Evolutionary conservation across 129 eudicot species (phyloP), one percentile per base, ranked within the genome.

Genomic region (Ambrosia trifida): DNA sequence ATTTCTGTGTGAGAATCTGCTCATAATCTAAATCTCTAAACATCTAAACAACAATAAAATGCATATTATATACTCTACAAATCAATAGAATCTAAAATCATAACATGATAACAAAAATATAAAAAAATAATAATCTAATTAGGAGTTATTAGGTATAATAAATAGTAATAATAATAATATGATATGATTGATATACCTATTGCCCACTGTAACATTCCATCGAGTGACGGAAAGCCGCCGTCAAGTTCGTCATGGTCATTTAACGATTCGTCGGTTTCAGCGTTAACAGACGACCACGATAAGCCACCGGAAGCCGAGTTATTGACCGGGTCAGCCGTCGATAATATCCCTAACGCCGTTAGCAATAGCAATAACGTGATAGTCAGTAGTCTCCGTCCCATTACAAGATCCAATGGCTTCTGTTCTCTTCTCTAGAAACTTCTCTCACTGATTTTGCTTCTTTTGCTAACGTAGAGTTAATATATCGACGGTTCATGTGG

Each of bases 171-270:
- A 24, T 24, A 24, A 24, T 24, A 24, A 24, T 24, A 24, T 24
- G 28, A 24, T 24, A 24, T 24, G 28, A 24, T 24, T 24, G 28
- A 50, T 46, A 8, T 78, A 93, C 96, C 98, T 56, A 92, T 87
- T 24, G 98, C 96, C 98, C 98, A 92, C 82, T 92, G 96, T 59
- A 92, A 65, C 91, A 89, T 92, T 46, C 98, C 96, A 16, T 92
- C 98, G 49, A 92, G 89, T 18, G 98, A 86, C 57, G 98, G 85
- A 64, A 92, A 92, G 1, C 96, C 98, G 14, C 97, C 98, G 72
- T 92, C 96, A 50, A 91, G 73, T 33, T 88, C 85, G 18, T 87
- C 83, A 38, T 79, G 73, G 7, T 81, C 77, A 49, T 81, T 78
- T 58, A 85, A 72, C 17, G 77, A 77, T 40, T 87, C 87, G 46